Evolutionary conservation across 2,329 filamentous ascomycete genomes (phyloP), one percentile per base, ranked within the genome.

Genomic region (Pyricularia grisea): DNA sequence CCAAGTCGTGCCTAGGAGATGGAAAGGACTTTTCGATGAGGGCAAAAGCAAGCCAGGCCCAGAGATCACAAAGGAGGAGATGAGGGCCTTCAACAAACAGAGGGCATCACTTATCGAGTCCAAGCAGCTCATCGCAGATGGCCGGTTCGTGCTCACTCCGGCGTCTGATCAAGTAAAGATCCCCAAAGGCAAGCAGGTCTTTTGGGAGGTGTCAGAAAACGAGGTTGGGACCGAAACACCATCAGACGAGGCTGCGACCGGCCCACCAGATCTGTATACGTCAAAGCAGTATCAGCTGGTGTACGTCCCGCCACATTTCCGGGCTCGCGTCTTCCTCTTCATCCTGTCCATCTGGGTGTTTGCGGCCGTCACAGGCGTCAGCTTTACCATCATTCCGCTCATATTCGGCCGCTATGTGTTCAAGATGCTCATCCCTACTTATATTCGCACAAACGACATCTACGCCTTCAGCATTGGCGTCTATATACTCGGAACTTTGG

Each of bases 121-220:
- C 0, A 78, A 81, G 0, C 83, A 88, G 70, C 78, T 97, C 70
- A 76, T 88, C 20, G 85, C 86, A 2, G 88, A 94, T 73, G 95
- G 95, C 5, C 87, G 85, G 70, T 98, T 94, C 77, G 94, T 97
- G 28, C 89, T 93, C 65, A 92, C 93, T n/a, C 95, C 95, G 12
- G 94, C 93, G 23, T 97, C 93, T 0, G 95, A 99, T 77, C 93
- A 97, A 77, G 92, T 97, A 72, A 93, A 96, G 75, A 94, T 98
- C 50, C 92, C 93, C 3, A 97, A 96, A 78, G 92, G 92, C 58
- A 86, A 85, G 65, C 81, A 84, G 20, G 94, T 97, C 3, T 98
- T 99, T 75, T 81, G 97, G 23, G 87, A 92, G 67, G 90, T 94
- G 10, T 84, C 86, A 12, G 87, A 91, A 68, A 79, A 88, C 30